These are phyloP conservation scores for Metrosideros polymorpha DNA, from an alignment of 441 rosid species.

Conservation along the genomic window DNA sequence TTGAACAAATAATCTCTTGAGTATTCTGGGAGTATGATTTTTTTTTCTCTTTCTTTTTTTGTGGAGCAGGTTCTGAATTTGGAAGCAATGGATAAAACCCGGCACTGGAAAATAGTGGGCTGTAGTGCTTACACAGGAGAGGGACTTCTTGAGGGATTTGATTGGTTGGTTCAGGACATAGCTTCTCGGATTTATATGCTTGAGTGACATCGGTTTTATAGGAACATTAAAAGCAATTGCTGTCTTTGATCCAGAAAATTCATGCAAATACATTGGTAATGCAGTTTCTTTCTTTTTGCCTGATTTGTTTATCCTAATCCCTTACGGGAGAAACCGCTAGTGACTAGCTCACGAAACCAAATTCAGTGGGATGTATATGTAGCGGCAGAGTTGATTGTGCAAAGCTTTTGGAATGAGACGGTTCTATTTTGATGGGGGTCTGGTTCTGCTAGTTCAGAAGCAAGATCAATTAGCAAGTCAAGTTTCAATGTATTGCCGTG, in stretches of 20 bases:
- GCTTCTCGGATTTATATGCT: slow-evolving; percentile 89
- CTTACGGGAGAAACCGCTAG: not conserved
- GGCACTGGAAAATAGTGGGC: slow-evolving; percentile 85
- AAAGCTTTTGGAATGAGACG: not conserved
- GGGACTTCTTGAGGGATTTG: slow-evolving; percentile 80
- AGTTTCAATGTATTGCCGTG: not conserved
- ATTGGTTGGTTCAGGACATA: slow-evolving; percentile 94
- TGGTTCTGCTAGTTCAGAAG: not conserved
- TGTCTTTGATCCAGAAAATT: not conserved
- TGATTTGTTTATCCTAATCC: not conserved
- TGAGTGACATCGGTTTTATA: slow-evolving; percentile 20
- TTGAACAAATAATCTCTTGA: not conserved
- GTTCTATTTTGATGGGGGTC: not conserved
- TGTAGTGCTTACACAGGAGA: slow-evolving; percentile 89
- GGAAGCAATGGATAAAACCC: slow-evolving; percentile 73
- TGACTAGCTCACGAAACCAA: not conserved
- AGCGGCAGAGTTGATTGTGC: not conserved
- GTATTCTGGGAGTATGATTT: not conserved
- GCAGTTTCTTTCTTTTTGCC: not conserved
- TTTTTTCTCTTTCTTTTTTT: not conserved
- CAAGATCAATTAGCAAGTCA: not conserved
- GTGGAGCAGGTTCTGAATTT: slow-evolving; percentile 55
- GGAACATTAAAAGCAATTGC: not conserved
- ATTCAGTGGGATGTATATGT: not conserved
- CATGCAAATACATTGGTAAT: not conserved